These are phyloP conservation scores for Lyophyllum decastes DNA, from an alignment of 768 basidiomycete genomes.

Conservation along the genomic window DNA sequence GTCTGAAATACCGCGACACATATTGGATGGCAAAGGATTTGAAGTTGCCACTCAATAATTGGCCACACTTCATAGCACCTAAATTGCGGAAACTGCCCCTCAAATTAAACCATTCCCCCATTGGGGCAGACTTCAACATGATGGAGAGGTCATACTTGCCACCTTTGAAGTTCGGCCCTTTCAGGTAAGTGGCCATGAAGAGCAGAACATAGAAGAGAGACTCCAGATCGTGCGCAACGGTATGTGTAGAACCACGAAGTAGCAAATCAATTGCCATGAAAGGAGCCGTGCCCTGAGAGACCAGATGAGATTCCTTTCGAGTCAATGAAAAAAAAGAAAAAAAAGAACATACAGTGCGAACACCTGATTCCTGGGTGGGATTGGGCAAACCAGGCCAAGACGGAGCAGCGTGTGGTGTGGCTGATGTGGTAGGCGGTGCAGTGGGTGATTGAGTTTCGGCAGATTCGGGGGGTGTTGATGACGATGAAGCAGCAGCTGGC, in stretches of 20 bases:
- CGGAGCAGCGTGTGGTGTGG: background rate
- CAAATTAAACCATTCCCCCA: background rate
- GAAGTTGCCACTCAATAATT: too few relatives aligned
- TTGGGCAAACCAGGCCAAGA: too few relatives aligned
- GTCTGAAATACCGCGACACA: background rate
- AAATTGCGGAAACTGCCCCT: background rate
- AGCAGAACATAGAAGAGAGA: conserved; percentile 3
- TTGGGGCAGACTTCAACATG: background rate
- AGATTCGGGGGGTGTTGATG: too few relatives aligned
- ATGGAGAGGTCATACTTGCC: too few relatives aligned
- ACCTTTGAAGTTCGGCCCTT: background rate
- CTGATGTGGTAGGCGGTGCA: too few relatives aligned
- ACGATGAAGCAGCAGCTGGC: too few relatives aligned
- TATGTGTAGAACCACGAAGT: background rate
- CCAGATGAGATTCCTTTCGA: background rate
- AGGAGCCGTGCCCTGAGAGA: conserved; percentile 7
- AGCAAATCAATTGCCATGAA: conserved; percentile 3
- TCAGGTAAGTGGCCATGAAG: background rate
- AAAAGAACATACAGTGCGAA: background rate
- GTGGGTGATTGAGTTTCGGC: too few relatives aligned
- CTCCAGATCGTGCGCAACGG: conserved; percentile 3
- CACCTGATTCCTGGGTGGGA: background rate
- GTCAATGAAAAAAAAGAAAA: too few relatives aligned
- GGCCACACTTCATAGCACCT: background rate
- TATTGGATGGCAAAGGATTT: background rate